These are phyloP conservation scores for Erysiphe neolycopersici DNA, from an alignment of 2,329 filamentous ascomycete species.

Conservation along the genomic window DNA sequence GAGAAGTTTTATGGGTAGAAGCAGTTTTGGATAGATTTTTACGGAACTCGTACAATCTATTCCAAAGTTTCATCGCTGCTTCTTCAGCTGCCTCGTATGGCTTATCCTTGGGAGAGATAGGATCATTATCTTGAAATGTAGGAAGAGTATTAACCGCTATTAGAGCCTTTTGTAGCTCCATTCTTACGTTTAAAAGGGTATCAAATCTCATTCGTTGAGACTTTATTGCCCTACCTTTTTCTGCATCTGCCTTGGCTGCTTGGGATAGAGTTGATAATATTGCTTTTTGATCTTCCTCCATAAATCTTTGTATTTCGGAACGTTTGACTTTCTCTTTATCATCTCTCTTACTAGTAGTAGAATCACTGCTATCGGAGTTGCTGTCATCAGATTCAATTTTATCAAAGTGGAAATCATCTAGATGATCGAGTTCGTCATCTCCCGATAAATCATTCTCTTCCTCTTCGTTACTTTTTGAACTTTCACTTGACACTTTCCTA, in stretches of 20 bases:
- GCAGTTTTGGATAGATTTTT: slow-evolving; percentile 26
- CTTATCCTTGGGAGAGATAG: slow-evolving; percentile 15
- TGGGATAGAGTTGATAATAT: slow-evolving; percentile 32
- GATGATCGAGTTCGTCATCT: slow-evolving; percentile 16
- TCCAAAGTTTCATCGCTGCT: slow-evolving; percentile 65
- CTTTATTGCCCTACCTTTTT: slow-evolving; percentile 69
- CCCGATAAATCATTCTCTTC: slow-evolving; percentile 27
- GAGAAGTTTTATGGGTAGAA: slow-evolving; percentile 19
- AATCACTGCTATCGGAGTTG: slow-evolving; percentile 5
- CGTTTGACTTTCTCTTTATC: slow-evolving; percentile 17
- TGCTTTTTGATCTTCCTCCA: slow-evolving; percentile 38
- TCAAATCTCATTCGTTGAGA: slow-evolving; percentile 70
- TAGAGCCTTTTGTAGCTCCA: slow-evolving; percentile 77
- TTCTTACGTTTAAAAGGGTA: slow-evolving; percentile 64
- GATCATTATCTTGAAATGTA: slow-evolving; percentile 18
- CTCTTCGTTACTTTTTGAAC: slow-evolving; percentile 8
- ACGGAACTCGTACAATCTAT: slow-evolving; percentile 46
- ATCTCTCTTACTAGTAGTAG: slow-evolving; percentile 5
- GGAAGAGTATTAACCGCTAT: slow-evolving; percentile 54
- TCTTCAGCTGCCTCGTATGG: slow-evolving; percentile 55
- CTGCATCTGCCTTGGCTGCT: slow-evolving; percentile 48
- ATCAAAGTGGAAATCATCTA: slow-evolving; percentile 9
- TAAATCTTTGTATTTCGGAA: slow-evolving; percentile 36
- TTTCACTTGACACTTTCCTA: background rate
- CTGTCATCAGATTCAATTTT: slow-evolving; percentile 12